Percentiles rank a stretch among this genome's conserved stretches.
These are phyloP conservation scores for Anisodus tanguticus DNA, from an alignment of 257 asterid species.

Conservation along the genomic window DNA sequence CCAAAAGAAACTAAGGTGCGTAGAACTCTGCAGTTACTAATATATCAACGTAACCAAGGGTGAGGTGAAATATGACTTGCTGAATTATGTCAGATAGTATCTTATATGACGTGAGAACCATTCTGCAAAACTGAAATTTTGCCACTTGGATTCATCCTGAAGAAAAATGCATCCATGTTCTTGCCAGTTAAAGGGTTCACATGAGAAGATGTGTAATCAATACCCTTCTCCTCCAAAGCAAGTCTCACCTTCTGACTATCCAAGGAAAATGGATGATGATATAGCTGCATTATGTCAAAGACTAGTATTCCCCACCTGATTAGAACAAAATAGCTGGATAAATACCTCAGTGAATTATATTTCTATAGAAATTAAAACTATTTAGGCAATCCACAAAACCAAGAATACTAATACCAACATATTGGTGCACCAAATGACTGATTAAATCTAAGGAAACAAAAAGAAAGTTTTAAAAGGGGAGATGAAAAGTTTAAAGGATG, in stretches of 20 bases:
- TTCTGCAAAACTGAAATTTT: slow-evolving; percentile 91
- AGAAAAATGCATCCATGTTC: slow-evolving; percentile 74
- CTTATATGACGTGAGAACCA: slow-evolving; percentile 72
- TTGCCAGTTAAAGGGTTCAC: slow-evolving; percentile 91
- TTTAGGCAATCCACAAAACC: too few relatives aligned
- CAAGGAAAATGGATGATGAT: slow-evolving; percentile 87
- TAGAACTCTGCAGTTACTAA: too few relatives aligned
- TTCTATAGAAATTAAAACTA: not conserved
- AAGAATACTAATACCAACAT: too few relatives aligned
- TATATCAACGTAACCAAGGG: not conserved
- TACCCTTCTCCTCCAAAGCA: slow-evolving; percentile 82
- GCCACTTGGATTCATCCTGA: slow-evolving; percentile 74
- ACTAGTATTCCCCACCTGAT: not conserved
- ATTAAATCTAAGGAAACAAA: too few relatives aligned
- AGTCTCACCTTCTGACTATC: slow-evolving; percentile 96
- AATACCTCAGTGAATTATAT: not conserved
- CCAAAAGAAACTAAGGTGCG: not conserved
- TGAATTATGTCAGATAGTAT: slow-evolving; percentile 81
- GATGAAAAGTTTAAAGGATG: too few relatives aligned
- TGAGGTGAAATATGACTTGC: slow-evolving; percentile 46
- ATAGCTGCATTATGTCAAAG: slow-evolving; percentile 68
- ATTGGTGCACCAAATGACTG: not conserved
- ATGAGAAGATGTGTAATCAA: slow-evolving; percentile 89
- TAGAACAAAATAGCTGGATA: not conserved
- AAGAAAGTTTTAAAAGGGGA: too few relatives aligned